Evolutionary conservation across 2,329 filamentous ascomycete genomes (phyloP).

Genomic region (Ascochyta clinopodiicola): DNA sequence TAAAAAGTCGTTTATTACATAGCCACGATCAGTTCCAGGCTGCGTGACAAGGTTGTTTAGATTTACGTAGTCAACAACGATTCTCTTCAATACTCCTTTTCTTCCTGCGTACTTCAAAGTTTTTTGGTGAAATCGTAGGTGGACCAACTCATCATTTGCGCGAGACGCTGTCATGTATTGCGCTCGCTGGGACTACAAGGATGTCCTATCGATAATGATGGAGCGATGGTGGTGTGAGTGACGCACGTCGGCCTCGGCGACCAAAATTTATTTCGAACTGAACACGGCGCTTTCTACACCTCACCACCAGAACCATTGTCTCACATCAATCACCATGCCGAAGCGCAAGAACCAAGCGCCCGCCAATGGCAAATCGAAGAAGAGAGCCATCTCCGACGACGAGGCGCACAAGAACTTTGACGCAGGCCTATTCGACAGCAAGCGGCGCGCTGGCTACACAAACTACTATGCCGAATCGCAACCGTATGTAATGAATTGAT

Average conservation of each 20-base stretch:
- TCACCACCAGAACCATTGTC: background rate
- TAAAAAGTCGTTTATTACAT: conserved; percentile 16
- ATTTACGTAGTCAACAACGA: conserved; percentile 22
- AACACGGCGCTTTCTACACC: background rate
- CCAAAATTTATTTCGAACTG: conserved; percentile 10
- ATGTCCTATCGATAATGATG: conserved; percentile 7
- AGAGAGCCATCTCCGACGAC: conserved; percentile 50
- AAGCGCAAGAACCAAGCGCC: conserved; percentile 54
- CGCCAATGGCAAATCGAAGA: conserved; percentile 50
- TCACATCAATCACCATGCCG: conserved; percentile 17
- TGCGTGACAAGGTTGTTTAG: conserved; percentile 14
- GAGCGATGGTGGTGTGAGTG: conserved; percentile 18
- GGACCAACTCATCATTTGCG: too few species aligned
- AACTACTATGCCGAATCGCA: conserved; percentile 48
- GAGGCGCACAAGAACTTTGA: conserved; percentile 50
- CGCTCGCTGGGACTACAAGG: too few species aligned
- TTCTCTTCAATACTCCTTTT: background rate
- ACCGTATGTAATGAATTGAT: conserved; percentile 40
- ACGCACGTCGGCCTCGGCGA: conserved; percentile 12
- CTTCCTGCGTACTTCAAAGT: too few species aligned
- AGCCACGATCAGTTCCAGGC: conserved; percentile 9
- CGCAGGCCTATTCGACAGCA: conserved; percentile 47
- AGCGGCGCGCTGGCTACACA: conserved; percentile 44
- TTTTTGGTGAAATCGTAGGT: too few species aligned
- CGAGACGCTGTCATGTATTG: too few species aligned